These are phyloP conservation scores for Puccinia polysora DNA, from an alignment of 1,284 basidiomycete species.

Conservation along the genomic window DNA sequence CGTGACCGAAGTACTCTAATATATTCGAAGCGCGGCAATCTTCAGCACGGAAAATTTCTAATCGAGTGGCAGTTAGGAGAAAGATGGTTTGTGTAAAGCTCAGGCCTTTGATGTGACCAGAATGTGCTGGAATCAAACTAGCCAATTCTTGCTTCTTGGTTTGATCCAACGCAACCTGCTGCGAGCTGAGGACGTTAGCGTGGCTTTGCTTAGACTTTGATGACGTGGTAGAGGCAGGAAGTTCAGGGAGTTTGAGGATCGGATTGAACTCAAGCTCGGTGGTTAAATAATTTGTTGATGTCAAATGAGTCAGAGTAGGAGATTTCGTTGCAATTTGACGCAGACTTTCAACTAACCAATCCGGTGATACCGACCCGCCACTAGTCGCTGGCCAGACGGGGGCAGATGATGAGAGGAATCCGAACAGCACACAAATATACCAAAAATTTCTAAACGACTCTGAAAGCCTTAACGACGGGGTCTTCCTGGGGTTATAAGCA, in stretches of 20 bases:
- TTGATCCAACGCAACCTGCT: conserved; percentile 41
- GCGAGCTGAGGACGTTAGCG: conserved; percentile 18
- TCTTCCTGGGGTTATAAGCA: conserved; percentile 62
- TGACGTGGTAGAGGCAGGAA: neutral
- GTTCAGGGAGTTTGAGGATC: conserved; percentile 59
- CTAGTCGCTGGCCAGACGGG: conserved; percentile 64
- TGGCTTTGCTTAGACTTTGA: conserved; percentile 20
- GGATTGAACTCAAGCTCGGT: conserved; percentile 92
- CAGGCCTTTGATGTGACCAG: conserved; percentile 69
- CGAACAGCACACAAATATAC: conserved; percentile 83
- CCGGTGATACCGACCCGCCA: conserved; percentile 59
- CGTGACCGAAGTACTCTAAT: conserved; percentile 82
- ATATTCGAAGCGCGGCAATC: conserved; percentile 75
- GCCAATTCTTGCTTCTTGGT: conserved; percentile 49
- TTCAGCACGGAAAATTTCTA: conserved; percentile 80
- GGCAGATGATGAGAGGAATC: conserved; percentile 61
- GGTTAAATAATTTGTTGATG: conserved; percentile 74
- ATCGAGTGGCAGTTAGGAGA: conserved; percentile 76
- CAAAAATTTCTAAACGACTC: conserved; percentile 87
- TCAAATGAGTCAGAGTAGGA: conserved; percentile 76
- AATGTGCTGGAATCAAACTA: conserved; percentile 63
- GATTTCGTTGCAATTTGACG: conserved; percentile 79
- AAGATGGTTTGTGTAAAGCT: conserved; percentile 81
- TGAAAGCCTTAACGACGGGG: conserved; percentile 62
- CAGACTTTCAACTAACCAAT: conserved; percentile 56